Evolutionary conservation across 202 grass and related monocot genomes (phyloP), one percentile per base, ranked within the genome.

Genomic region (Digitaria exilis): DNA sequence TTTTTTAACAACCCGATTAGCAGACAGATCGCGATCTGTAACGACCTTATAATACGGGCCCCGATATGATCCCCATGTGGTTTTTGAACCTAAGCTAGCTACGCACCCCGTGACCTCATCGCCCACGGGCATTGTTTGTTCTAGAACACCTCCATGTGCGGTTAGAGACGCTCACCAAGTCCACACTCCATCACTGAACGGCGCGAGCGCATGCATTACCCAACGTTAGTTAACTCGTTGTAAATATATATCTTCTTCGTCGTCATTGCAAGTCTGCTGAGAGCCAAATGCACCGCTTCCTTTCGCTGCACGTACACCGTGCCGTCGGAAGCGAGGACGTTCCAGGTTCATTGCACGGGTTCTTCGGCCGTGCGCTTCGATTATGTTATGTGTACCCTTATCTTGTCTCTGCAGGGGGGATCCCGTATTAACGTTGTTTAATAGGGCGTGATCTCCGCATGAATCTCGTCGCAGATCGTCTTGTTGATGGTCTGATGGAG

Each of bases 71-170:
- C 37, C 43, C 2, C 9, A 24, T 12, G n/a, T n/a, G 32, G 37
- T 46, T 55, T 55, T 49, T 44, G 86, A 59, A 14, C 29, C 26
- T 30, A 22, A 8, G 11, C 10, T 17, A 60, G 34, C 8, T 10
- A 73, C 73, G 81, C 7, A 76, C 76, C 14, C 69, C 76, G 1
- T 80, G 69, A 80, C 76, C 41, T 84, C 82, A 75, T 16, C 17
- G 42, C n/a, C 9, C 14, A 16, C 18, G 5, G 57, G 22, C 61
- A 51, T 24, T 59, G 4, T 11, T 25, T 19, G 1, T 28, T 51
- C 24, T 1, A 15, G 3, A 34, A 11, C 10, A 4, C 61, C 0
- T 2, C 22, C 74, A 73, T 71, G 66, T 66, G 86, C 45, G 77
- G 9, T 35, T 21, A 49, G 45, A 75, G 13, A n/a, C 9, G 17